A percentile compares a stretch with the other conserved stretches of the same genome.
Conservation (phyloP, 2,329 filamentous ascomycete species). For the Raffaelea albimanens region DNA sequence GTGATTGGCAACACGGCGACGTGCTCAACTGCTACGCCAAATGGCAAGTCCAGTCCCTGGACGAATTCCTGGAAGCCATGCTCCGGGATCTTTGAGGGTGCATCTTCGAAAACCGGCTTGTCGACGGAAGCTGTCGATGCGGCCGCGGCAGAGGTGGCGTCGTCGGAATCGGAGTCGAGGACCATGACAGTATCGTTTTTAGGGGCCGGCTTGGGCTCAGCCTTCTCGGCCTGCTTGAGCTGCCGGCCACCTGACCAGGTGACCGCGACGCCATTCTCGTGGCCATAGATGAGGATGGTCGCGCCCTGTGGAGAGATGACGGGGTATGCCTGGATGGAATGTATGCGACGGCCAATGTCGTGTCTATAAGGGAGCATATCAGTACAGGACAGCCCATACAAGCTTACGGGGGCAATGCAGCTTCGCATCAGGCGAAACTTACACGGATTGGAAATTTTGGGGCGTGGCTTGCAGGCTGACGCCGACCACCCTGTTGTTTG, state of each 20-base stretch:
- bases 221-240: conserved; percentile 39
- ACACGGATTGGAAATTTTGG: conserved; percentile 27
- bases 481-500: conserved; percentile 10
- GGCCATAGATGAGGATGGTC: conserved; percentile 52
- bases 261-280: conserved; percentile 52
- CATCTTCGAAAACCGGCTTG: conserved; percentile 49
- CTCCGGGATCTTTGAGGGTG: conserved; percentile 23
- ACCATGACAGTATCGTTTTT: conserved; percentile 47
- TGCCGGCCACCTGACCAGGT: conserved; percentile 53
- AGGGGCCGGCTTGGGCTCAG: conserved; percentile 9
- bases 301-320: conserved; percentile 54
- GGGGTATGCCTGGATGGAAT: conserved; percentile 53
- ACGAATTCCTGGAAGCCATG: conserved; percentile 45
- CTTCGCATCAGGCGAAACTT: conserved; percentile 7
- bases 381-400: not conserved
- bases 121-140: conserved; percentile 32
- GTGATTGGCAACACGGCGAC: conserved; percentile 46
- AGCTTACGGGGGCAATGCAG: too few species aligned
- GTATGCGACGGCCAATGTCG: conserved; percentile 45
- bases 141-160: conserved; percentile 16
- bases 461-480: too few species aligned
- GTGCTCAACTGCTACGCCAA: conserved; percentile 46
- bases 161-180: conserved; percentile 50
- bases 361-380: conserved; percentile 34
- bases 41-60: conserved; percentile 51